These are phyloP conservation scores for Chaetomium sp. DNA, from an alignment of 2,329 filamentous ascomycete genomes.

Conservation along the genomic window DNA sequence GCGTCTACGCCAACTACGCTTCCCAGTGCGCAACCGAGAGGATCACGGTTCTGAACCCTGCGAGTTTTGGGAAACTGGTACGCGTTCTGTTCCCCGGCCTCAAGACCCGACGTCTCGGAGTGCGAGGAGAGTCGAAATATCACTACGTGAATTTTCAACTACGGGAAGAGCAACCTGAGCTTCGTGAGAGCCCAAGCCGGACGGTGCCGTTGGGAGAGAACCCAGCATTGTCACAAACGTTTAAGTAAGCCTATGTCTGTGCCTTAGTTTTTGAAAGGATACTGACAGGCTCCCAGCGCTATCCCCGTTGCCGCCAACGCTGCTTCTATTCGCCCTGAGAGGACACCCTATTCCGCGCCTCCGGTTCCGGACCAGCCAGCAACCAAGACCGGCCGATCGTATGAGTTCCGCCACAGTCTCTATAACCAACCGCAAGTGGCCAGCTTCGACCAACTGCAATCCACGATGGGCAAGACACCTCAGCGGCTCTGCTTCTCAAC, in stretches of 20 bases:
- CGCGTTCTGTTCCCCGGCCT: conserved; percentile 93
- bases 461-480: conserved; percentile 50
- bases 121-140: conserved; percentile 96
- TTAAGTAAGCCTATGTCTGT: conserved; percentile 38
- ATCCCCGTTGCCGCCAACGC: conserved; percentile 26
- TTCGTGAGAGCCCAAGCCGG: conserved; percentile 40
- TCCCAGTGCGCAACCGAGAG: conserved; percentile 86
- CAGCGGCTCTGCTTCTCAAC: conserved; percentile 56
- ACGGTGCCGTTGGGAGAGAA: conserved; percentile 45
- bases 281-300: conserved; percentile 27
- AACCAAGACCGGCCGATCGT: conserved; percentile 22
- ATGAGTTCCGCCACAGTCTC: conserved; percentile 41
- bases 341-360: conserved; percentile 35
- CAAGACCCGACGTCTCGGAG: conserved; percentile 83
- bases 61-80: conserved; percentile 95
- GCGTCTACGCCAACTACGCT: conserved; percentile 94
- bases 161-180: conserved; percentile 49
- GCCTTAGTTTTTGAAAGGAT: not conserved
- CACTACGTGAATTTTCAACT: conserved; percentile 74
- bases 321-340: conserved; percentile 24
- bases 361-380: conserved; percentile 31
- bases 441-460: conserved; percentile 53
- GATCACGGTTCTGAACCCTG: conserved; percentile 91
- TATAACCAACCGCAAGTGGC: conserved; percentile 54
- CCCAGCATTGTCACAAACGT: conserved; percentile 41